Conservation (phyloP, 768 basidiomycete genomes). For the Hygrocybe punicea region DNA sequence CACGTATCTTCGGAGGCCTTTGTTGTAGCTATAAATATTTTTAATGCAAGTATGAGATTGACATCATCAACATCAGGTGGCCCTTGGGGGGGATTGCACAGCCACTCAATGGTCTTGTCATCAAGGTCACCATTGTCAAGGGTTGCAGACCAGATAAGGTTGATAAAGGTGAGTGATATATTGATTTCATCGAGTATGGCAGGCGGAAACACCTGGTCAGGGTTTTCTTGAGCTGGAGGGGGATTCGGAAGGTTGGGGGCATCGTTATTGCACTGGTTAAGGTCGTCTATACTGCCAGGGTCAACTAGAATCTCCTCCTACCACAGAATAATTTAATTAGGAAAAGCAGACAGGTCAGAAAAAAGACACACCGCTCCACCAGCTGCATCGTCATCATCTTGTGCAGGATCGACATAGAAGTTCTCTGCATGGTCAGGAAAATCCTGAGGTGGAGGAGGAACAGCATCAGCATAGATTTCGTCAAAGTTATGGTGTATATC, state of each 20-base stretch:
- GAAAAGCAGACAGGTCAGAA: too few species aligned
- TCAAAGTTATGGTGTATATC: too few species aligned
- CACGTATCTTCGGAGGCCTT: constrained; percentile 34
- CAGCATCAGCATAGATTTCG: too few species aligned
- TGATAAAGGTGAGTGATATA: constrained; percentile 20
- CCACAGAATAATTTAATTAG: too few species aligned
- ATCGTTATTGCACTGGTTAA: not conserved
- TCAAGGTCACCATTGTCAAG: constrained; percentile 25
- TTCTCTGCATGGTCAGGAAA: too few species aligned
- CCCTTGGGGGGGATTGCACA: constrained; percentile 27
- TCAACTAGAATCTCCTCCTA: too few species aligned
- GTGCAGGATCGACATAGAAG: too few species aligned
- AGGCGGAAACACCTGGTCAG: not conserved
- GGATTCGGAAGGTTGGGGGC: too few species aligned
- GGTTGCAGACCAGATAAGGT: constrained; percentile 22
- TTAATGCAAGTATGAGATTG: constrained; percentile 29
- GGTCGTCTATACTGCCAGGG: too few species aligned
- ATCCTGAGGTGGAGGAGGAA: too few species aligned
- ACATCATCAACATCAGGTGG: constrained; percentile 19
- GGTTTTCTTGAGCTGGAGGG: not conserved
- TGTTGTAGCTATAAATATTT: constrained; percentile 28
- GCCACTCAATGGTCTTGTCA: constrained; percentile 14
- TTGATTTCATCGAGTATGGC: constrained; percentile 15
- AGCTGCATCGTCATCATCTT: too few species aligned
- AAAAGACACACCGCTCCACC: too few species aligned